Percentiles rank a stretch among this genome's conserved stretches.
Conservation (phyloP, 345 rosid genomes). For the Capsella bursapastoris region DNA sequence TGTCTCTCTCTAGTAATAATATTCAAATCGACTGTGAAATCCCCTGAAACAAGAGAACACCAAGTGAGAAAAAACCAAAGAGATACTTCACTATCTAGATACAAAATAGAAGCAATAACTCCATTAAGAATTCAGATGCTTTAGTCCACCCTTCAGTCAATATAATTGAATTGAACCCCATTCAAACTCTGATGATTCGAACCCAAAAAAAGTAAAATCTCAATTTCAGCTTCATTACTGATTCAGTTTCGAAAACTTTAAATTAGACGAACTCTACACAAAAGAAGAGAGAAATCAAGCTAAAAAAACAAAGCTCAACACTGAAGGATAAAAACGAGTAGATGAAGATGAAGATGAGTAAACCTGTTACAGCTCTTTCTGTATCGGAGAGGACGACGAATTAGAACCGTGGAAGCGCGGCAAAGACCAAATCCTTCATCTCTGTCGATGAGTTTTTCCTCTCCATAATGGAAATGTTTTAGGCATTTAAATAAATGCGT, state of each 20-base stretch:
- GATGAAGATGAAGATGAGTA: background rate
- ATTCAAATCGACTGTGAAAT: background rate
- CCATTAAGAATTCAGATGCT: background rate
- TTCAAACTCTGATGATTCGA: constrained; percentile 16
- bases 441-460: background rate
- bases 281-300: background rate
- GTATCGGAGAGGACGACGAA: background rate
- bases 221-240: background rate
- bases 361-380: background rate
- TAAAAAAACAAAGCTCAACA: background rate
- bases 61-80: background rate
- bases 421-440: constrained; percentile 23
- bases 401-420: constrained; percentile 20
- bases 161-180: background rate
- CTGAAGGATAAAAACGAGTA: background rate
- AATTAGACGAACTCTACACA: background rate
- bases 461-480: background rate
- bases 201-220: background rate
- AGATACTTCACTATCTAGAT: too few relatives aligned
- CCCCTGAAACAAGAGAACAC: background rate
- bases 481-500: background rate
- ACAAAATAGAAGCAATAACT: background rate
- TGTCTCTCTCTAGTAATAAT: too few relatives aligned
- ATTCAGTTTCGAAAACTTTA: background rate
- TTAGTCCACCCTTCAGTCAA: constrained; percentile 14